A percentile compares a stretch with the other conserved stretches of the same genome.
Evolutionary conservation across 179 eudicot species (phyloP).

Genomic region (Corrigiola litoralis): DNA sequence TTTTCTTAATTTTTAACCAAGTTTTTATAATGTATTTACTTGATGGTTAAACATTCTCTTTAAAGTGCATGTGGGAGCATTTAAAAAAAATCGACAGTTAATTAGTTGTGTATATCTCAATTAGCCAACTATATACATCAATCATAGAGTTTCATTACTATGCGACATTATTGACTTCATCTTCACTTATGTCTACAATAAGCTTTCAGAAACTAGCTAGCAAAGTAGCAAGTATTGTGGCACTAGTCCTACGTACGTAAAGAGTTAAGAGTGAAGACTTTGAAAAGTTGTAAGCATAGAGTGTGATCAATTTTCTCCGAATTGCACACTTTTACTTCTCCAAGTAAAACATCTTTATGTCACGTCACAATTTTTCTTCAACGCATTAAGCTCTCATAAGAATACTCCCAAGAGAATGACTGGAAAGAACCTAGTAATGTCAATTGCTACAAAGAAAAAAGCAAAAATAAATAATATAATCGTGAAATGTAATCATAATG

Average conservation of each 20-base stretch:
- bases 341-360: constrained; percentile 32
- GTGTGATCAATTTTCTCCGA: constrained; percentile 8
- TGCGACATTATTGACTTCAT: constrained; percentile 10
- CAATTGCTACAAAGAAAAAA: constrained; percentile 26
- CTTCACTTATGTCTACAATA: constrained; percentile 18
- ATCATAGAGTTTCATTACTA: neutral
- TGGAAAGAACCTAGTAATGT: constrained; percentile 26
- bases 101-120: neutral
- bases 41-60: too few relatives aligned
- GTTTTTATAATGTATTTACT: too few relatives aligned
- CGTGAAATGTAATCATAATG: constrained; percentile 26
- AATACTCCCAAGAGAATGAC: constrained; percentile 25
- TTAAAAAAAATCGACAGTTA: too few relatives aligned
- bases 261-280: neutral
- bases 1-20: too few relatives aligned
- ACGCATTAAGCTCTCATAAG: constrained; percentile 16
- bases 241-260: neutral
- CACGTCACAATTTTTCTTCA: constrained; percentile 23
- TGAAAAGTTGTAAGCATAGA: neutral
- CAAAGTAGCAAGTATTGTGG: neutral
- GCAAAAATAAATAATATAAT: constrained; percentile 19
- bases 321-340: neutral
- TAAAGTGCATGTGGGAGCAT: too few relatives aligned
- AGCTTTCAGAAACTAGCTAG: neutral
- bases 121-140: neutral